A percentile compares a stretch with the other conserved stretches of the same genome.
These are phyloP conservation scores for Corymbia maculata DNA, from an alignment of 345 rosid species.

Conservation along the genomic window DNA sequence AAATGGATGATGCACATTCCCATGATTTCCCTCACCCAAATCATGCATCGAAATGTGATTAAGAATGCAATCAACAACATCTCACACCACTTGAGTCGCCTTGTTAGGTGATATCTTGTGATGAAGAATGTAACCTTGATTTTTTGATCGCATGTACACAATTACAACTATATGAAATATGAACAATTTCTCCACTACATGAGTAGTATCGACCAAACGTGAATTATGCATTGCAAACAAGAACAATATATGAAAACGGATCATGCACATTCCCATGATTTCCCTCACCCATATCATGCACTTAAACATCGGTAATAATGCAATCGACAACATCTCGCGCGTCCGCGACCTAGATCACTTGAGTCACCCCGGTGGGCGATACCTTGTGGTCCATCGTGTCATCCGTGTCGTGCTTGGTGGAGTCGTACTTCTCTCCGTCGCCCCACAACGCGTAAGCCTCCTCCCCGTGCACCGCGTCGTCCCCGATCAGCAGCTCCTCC, in stretches of 20 bases:
- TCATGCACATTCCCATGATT: background rate
- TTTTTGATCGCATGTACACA: too few relatives aligned
- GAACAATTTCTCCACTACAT: background rate
- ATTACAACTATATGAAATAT: background rate
- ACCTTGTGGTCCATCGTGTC: background rate
- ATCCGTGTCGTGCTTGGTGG: background rate
- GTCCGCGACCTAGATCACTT: background rate
- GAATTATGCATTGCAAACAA: background rate
- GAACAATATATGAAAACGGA: background rate
- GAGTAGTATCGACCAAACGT: background rate
- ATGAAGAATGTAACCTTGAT: background rate
- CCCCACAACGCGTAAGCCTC: conserved; percentile 13
- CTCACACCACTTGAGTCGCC: background rate
- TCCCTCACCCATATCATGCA: background rate
- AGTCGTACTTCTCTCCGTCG: conserved; percentile 7
- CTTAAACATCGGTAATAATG: background rate
- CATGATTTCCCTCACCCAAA: background rate
- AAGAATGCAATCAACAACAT: background rate
- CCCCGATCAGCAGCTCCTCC: conserved; percentile 6
- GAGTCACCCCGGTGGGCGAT: conserved; percentile 3
- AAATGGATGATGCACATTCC: background rate
- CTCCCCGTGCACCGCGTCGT: conserved; percentile 9
- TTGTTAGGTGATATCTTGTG: background rate
- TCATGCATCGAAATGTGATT: background rate
- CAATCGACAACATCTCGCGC: background rate